A percentile compares a stretch with the other conserved stretches of the same genome.
phyloP scores from a whole-genome alignment of 2,329 filamentous ascomycete species.

The Penicillium sp. region DNA sequence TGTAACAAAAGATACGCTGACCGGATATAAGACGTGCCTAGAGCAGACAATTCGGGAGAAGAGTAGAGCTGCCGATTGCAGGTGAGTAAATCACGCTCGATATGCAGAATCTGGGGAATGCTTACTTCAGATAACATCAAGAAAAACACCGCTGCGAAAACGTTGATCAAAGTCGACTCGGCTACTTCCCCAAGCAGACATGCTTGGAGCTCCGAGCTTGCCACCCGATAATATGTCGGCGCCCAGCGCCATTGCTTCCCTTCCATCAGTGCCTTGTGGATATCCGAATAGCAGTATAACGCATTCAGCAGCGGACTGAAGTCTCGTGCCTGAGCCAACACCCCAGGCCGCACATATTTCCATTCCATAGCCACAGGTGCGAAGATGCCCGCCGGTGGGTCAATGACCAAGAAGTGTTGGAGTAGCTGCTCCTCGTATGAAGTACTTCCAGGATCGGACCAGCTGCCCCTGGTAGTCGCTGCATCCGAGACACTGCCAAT shows the following conservation, averaged over 20 bases:
- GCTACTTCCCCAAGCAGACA: constrained; percentile 27
- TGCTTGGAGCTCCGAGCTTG: constrained; percentile 32
- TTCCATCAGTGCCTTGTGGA: constrained; percentile 28
- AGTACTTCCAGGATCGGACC: constrained; percentile 19
- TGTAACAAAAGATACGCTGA: constrained; percentile 33
- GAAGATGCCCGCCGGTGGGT: constrained; percentile 33
- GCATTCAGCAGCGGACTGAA: constrained; percentile 29
- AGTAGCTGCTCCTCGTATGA: constrained; percentile 33
- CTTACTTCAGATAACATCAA: constrained; percentile 39
- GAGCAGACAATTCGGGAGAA: constrained; percentile 25
- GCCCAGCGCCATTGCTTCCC: constrained; percentile 30
- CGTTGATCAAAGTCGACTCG: constrained; percentile 24
- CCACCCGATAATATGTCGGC: constrained; percentile 30
- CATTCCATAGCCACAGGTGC: constrained; percentile 33
- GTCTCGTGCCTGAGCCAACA: constrained; percentile 26
- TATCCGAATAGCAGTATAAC: constrained; percentile 36
- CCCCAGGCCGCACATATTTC: constrained; percentile 29
- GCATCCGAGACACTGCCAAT: constrained; percentile 16
- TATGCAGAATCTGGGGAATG: background rate
- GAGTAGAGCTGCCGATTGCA: constrained; percentile 28
- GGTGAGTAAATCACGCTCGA: background rate
- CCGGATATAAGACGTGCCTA: constrained; percentile 32
- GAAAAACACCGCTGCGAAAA: constrained; percentile 32
- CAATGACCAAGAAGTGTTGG: constrained; percentile 28
- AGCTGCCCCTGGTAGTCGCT: constrained; percentile 14